Base-by-base conservation (phyloP, 768 basidiomycete species). In the Collybia nuda region DNA sequence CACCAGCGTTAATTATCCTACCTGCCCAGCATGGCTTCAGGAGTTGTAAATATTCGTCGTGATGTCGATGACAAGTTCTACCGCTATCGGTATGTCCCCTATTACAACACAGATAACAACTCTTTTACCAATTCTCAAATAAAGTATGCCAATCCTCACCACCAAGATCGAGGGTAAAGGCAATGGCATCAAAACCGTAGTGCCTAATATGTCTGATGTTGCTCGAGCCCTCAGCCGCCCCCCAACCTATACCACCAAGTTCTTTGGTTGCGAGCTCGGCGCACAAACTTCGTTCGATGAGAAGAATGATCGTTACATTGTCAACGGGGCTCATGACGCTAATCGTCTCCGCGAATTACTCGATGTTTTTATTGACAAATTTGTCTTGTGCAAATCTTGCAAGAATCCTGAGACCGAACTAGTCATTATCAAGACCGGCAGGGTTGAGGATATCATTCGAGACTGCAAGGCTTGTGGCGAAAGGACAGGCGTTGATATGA, bases 391-490 rank as follows among this genome's bases (percentile, higher is more conserved):
- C 75, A 87, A 86, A 52, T 83, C 90, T 8, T 99, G 97, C 88
- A 98, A 98, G 77, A 99, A 99, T 67, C 97, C 97, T 9, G 97
- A 99, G 73, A 99, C 97, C 26, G 95, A 98, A 62, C 84, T 98
- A 40, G 71, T 93, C 73, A 82, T 99, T 66, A 84, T 93, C 67
- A 95, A 92, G 71, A 73, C 64, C 50, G 93, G 94, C 44, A 72
- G 81, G 23, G 76, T 70, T 50, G 97, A 98, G 61, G 83, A 89
- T 57, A 93, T 98, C 65, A 83, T 89, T 57, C 85, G 95, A 53
- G 95, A 99, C 69, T 99, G 97, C 81, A 98, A 98, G 72, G 97
- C 97, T 22, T 99, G 97, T 61, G 97, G 97, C 47, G 86, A 93
- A 63, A 85, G 91, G 58, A 94, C 90, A 42, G 84, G 77, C 37